Conservation (phyloP, 2,329 filamentous ascomycete species). For the Furcasterigmium sp. region DNA sequence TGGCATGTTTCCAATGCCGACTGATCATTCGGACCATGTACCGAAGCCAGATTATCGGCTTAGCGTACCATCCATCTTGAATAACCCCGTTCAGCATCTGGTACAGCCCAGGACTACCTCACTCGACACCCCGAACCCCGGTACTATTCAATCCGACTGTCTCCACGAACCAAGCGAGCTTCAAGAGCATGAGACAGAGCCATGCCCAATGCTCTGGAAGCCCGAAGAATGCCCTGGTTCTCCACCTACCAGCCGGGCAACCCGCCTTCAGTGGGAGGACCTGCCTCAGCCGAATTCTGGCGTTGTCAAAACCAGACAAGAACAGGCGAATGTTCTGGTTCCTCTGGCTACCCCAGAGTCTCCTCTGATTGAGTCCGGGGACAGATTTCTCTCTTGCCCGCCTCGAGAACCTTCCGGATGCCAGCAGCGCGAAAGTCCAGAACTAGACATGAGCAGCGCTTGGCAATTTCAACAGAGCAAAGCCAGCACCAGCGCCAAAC, state of each 20-base stretch:
- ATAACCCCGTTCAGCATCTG: not conserved
- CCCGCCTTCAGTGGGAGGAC: too few species aligned
- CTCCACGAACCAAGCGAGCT: too few species aligned
- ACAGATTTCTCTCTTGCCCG: constrained; percentile 7
- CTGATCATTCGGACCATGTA: not conserved
- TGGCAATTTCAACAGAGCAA: constrained; percentile 12
- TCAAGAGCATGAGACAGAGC: too few species aligned
- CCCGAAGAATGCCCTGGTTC: too few species aligned
- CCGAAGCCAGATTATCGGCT: not conserved
- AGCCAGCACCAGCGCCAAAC: not conserved
- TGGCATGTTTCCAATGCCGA: not conserved
- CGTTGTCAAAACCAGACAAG: too few species aligned
- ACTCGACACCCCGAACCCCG: too few species aligned
- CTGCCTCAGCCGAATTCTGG: too few species aligned
- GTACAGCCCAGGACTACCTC: too few species aligned
- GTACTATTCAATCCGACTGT: too few species aligned
- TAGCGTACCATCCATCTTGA: not conserved
- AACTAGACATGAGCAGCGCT: constrained; percentile 11
- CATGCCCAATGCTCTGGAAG: too few species aligned
- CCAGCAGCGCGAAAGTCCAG: constrained; percentile 5
- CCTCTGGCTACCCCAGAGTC: not conserved
- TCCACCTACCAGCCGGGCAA: too few species aligned
- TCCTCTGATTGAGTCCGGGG: constrained; percentile 2
- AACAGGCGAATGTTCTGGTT: too few species aligned
- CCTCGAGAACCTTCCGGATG: constrained; percentile 2